Evolutionary conservation across 192 early-diverging fungal species (phyloP).

Genomic region (Backusella sp.): DNA sequence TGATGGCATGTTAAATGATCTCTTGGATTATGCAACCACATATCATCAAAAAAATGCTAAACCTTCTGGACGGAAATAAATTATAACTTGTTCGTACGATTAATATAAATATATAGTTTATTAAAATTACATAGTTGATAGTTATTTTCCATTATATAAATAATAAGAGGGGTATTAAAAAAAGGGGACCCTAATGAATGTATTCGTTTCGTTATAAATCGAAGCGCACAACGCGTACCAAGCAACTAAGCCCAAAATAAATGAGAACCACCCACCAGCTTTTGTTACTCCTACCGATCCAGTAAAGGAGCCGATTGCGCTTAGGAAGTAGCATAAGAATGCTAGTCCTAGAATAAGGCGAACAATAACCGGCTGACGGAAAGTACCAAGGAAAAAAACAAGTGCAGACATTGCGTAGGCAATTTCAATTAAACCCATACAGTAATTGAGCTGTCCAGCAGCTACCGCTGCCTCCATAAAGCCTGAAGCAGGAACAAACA

Average conservation of each 20-base stretch:
- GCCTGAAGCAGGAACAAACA: constrained; percentile 21
- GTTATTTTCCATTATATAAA: neutral
- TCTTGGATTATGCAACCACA: constrained; percentile 23
- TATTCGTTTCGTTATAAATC: constrained; percentile 6
- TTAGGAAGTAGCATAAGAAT: constrained; percentile 18
- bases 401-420: constrained; percentile 17
- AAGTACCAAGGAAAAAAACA: constrained; percentile 24
- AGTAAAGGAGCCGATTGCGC: neutral
- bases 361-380: constrained; percentile 17
- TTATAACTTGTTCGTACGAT: neutral
- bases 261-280: constrained; percentile 24
- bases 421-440: constrained; percentile 9
- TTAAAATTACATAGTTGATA: neutral
- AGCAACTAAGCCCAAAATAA: constrained; percentile 17
- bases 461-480: neutral
- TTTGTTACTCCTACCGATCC: constrained; percentile 1
- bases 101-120: neutral
- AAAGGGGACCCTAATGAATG: constrained; percentile 13
- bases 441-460: neutral
- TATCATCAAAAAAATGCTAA: constrained; percentile 13
- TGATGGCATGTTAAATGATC: constrained; percentile 18
- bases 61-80: neutral
- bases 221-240: constrained; percentile 21
- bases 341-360: constrained; percentile 11
- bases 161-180: constrained; percentile 1